A percentile compares a stretch with the other conserved stretches of the same genome.
Conservation (phyloP, 495 filamentous ascomycete genomes). For the Ascobolus immersus region DNA sequence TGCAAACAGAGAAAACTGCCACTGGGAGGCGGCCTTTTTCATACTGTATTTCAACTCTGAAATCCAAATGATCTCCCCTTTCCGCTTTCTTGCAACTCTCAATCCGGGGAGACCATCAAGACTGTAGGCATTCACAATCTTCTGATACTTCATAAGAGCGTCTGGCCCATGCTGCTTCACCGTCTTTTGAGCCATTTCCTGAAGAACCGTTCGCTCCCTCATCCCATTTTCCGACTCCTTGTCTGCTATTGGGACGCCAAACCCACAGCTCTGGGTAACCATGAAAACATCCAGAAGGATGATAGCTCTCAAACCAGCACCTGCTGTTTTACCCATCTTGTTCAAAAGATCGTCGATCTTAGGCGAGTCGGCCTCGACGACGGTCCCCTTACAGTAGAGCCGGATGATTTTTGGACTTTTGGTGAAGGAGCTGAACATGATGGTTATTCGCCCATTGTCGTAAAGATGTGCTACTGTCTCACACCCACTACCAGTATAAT, state of each 20-base stretch:
- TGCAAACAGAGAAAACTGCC: too few species aligned
- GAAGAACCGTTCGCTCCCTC: conserved; percentile 20
- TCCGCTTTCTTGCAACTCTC: conserved; percentile 18
- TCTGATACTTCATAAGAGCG: conserved; percentile 23
- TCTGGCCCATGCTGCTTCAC: conserved; percentile 19
- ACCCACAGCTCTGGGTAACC: conserved; percentile 33
- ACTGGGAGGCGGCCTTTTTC: too few species aligned
- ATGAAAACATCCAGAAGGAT: conserved; percentile 41
- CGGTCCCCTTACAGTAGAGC: conserved; percentile 39
- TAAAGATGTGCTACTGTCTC: conserved; percentile 51
- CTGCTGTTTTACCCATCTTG: conserved; percentile 14
- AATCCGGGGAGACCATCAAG: conserved; percentile 30
- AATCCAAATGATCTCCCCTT: too few species aligned
- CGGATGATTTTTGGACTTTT: conserved; percentile 37
- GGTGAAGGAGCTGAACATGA: conserved; percentile 47
- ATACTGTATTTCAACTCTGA: too few species aligned
- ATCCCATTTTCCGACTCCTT: conserved; percentile 15
- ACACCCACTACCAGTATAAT: conserved; percentile 40
- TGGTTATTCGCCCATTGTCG: conserved; percentile 47
- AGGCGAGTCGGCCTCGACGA: conserved; percentile 30
- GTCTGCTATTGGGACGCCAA: conserved; percentile 24
- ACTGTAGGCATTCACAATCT: conserved; percentile 23
- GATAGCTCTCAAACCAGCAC: conserved; percentile 31
- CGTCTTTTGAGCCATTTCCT: conserved; percentile 20
- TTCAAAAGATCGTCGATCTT: conserved; percentile 25